Evolutionary conservation across 768 basidiomycete genomes (phyloP).

Genomic region (Albatrellus ellisii): DNA sequence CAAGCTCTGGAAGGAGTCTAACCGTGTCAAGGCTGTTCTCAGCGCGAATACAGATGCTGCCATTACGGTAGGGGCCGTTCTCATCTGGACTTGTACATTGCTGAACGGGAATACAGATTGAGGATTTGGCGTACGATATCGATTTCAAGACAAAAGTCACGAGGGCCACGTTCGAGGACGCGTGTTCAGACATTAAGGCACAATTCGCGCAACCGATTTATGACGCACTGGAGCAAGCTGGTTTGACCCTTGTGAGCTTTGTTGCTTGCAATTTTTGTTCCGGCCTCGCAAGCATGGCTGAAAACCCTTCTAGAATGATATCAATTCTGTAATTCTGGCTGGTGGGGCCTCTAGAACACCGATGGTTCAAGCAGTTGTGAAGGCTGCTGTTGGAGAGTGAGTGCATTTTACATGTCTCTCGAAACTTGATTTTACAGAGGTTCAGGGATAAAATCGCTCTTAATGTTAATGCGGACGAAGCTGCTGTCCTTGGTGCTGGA

Average conservation of each 20-base stretch:
- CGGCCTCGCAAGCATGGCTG: too few species aligned
- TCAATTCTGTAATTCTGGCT: slow-evolving; percentile 84
- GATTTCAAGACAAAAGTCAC: slow-evolving; percentile 78
- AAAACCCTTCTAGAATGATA: slow-evolving; percentile 42
- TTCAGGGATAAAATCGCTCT: slow-evolving; percentile 70
- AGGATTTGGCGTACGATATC: slow-evolving; percentile 81
- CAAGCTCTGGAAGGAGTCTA: slow-evolving; percentile 90
- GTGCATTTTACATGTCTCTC: slow-evolving; percentile 17
- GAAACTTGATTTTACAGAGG: slow-evolving; percentile 1
- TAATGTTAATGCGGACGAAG: slow-evolving; percentile 96
- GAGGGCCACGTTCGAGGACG: slow-evolving; percentile 66
- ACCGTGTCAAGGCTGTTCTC: slow-evolving; percentile 79
- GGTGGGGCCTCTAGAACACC: slow-evolving; percentile 87
- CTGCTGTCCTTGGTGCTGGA: slow-evolving; percentile 86
- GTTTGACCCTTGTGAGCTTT: slow-evolving; percentile 42
- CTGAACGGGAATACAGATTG: slow-evolving; percentile 38
- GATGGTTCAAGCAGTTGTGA: slow-evolving; percentile 80
- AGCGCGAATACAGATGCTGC: slow-evolving; percentile 82
- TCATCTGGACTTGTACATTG: not conserved
- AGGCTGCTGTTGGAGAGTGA: slow-evolving; percentile 64
- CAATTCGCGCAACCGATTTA: slow-evolving; percentile 60
- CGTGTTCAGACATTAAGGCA: slow-evolving; percentile 49
- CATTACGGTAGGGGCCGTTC: slow-evolving; percentile 39
- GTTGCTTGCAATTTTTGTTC: not conserved
- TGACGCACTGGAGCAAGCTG: slow-evolving; percentile 57